Base-by-base conservation (phyloP, 1,139 yeast species). In the Suhomyces guaymorum region DNA sequence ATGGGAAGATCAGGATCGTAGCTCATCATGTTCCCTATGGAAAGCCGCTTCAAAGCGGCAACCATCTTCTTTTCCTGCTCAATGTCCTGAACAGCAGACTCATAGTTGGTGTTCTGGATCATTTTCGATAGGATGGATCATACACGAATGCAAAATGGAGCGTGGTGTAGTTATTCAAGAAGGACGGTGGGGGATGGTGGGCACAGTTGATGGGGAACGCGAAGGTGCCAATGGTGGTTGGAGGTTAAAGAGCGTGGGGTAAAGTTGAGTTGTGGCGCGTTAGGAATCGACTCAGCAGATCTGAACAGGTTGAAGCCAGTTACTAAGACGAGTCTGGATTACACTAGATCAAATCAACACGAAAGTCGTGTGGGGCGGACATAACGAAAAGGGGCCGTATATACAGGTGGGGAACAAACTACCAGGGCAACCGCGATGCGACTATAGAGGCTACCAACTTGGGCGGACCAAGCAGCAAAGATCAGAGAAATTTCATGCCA, bases 51-150 rank as follows among this genome's bases (percentile, higher is more conserved):
- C 42, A 77, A 61, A 10, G 80, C 79, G 22, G 78, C 75, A 47
- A 77, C 82, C 64, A 74, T 72, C 55, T 73, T 72, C 57, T 75
- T 73, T 49, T 77, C 82, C 49, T 72, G 77, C 49, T 76, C 79
- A 32, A 71, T 63, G 38, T 68, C 74, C 47, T 66, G 68, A 25
- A 72, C 75, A 9, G 77, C 77, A 28, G 66, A 58, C 47, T 62
- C 70, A 30, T 33, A 37, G 33, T 37, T 34, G 13, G 37, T 33
- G 12, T 33, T 33, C 26, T 36, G 36, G 24, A 26, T 20, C 36
- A 36, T 36, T 22, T 15, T 26, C 10, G 22, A n/a, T n/a, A 17
- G 8, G 7, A 17, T 17, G 21, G n/a, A 26, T 16, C 29, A 26
- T 24, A 7, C 6, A 24, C 7, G 12, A 11, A 12, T 11, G 7